Percentiles rank a stretch among this genome's conserved stretches.
These are phyloP conservation scores for Globisporangium yorkense DNA, from an alignment of 352 stramenopile species.

Conservation along the genomic window DNA sequence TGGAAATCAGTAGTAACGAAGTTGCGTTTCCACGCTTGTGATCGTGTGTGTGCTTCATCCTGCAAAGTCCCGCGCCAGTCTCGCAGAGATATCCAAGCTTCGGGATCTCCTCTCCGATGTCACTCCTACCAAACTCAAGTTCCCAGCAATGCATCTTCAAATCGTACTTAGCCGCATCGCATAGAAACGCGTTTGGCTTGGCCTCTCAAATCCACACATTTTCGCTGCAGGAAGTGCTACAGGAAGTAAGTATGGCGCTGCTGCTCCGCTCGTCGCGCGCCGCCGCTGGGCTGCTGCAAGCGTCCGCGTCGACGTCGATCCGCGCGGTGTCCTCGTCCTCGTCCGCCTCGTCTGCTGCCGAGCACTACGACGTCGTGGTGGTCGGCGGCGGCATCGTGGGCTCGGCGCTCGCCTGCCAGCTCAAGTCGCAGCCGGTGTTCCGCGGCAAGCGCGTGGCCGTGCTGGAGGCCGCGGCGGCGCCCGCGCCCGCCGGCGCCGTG, in stretches of 20 bases:
- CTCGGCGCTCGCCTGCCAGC: slow-evolving; percentile 69
- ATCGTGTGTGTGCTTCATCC: too few relatives aligned
- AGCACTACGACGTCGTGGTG: slow-evolving; percentile 76
- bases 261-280: slow-evolving; percentile 1
- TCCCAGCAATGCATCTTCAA: not conserved
- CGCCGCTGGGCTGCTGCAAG: not conserved
- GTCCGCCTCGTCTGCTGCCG: slow-evolving; percentile 15
- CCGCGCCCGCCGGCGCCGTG: slow-evolving; percentile 27
- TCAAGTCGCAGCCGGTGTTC: slow-evolving; percentile 75
- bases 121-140: not conserved
- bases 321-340: not conserved
- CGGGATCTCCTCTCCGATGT: too few relatives aligned
- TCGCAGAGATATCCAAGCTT: too few relatives aligned
- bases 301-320: not conserved
- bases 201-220: not conserved
- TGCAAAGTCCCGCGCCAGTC: too few relatives aligned
- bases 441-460: slow-evolving; percentile 74
- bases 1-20: too few relatives aligned
- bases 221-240: too few relatives aligned
- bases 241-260: not conserved
- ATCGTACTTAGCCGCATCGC: not conserved
- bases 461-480: slow-evolving; percentile 53
- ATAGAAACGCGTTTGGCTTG: not conserved
- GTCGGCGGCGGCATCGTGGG: slow-evolving; percentile 83
- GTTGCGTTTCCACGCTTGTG: too few relatives aligned